Evolutionary conservation across 2,329 filamentous ascomycete genomes (phyloP), one percentile per base, ranked within the genome.

Genomic region (Gliomastix tumulicola): DNA sequence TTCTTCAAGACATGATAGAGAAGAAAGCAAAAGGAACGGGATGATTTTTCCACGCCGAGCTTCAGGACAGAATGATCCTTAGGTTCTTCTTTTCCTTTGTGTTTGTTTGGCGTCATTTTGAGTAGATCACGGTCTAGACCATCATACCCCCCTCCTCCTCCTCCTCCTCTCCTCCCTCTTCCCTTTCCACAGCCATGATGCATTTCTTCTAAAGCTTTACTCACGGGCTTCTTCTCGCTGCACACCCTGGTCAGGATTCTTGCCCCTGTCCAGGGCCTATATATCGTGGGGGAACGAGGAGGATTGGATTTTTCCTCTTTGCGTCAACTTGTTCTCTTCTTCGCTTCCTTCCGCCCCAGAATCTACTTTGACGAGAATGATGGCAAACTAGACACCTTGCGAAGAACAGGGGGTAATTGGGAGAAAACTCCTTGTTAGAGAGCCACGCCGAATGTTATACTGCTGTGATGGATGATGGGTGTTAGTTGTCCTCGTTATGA

Each of bases 1-100:
- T 84, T 83, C 60, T 78, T 81, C 60, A 79, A 81, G 64, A 68
- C 63, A 48, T 68, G 60, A 20, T 18, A 7, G 18, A 30, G 8
- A 20, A 10, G n/a, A 15, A 34, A 15, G 12, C n/a, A 34, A 9
- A 10, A 21, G 17, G 18, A 34, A n/a, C 18, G 21, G 18, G 18
- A 21, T 21, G 12, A 19, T n/a, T 21, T 13, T 33, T 13, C 18
- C 20, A 21, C 15, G 23, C 15, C 23, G 23, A 4, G 23, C 23
- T 11, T 9, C 8, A 11, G 27, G 27, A 30, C n/a, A 30, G 9
- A 17, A 30, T 30, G n/a, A 8, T 17, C n/a, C n/a, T 8, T 15
- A 15, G n/a, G 27, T 8, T n/a, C 15, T 30, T 8, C 9, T 30
- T 12, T 15, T 17, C 27, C n/a, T 30, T 3, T n/a, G n/a, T 30